Base-by-base conservation (phyloP, 2,329 filamentous ascomycete species). In the Decorospora gaudefroyi region DNA sequence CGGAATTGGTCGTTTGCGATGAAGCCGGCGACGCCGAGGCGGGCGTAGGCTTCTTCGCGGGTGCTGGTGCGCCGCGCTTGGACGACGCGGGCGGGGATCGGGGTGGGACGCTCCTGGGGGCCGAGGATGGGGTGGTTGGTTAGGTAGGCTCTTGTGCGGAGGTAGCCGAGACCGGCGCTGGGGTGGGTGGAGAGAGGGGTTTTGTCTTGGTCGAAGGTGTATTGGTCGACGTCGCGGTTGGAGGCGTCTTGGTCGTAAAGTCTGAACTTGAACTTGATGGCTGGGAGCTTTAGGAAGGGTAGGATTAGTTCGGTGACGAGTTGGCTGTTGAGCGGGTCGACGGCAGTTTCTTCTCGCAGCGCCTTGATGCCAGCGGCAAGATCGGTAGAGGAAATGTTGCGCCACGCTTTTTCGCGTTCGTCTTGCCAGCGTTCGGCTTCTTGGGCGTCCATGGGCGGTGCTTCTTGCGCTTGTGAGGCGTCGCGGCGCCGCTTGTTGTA, bases 91-190 rank as follows among this genome's bases (percentile, higher is more conserved):
- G 81, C 79, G 47, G 79, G 66, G 3, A 85, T 73, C 0, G 82
- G 82, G 4, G 75, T 60, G 16, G 72, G 72, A 18, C 70, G 59
- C 2, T 68, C 67, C 57, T 84, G 82, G 7, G 84, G 83, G 3
- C 84, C 84, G 54, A 79, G 78, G 19, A 78, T 62, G 2, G 82
- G 80, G 60, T 85, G 81, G 59, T 85, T 86, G 55, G 76, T 71
- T 30, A 82, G 68, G 57, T 78, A 72, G 15, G 78, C 72, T 41
- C 76, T 73, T 9, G 78, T 79, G 34, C 80, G 77, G 3, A 80
- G 70, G 62, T 87, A 86, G 10, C 79, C 78, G 4, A 87, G 72
- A 51, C 84, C 84, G 4, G 80, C 83, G 3, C 80, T 83, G 2
- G 84, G 83, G 65, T 87, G 84, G 6, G 84, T 86, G 45, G 77